Percentiles rank a stretch among this genome's conserved stretches.
phyloP scores from a whole-genome alignment of 2,329 filamentous ascomycete genomes.

The Aspergillus luchuensis region DNA sequence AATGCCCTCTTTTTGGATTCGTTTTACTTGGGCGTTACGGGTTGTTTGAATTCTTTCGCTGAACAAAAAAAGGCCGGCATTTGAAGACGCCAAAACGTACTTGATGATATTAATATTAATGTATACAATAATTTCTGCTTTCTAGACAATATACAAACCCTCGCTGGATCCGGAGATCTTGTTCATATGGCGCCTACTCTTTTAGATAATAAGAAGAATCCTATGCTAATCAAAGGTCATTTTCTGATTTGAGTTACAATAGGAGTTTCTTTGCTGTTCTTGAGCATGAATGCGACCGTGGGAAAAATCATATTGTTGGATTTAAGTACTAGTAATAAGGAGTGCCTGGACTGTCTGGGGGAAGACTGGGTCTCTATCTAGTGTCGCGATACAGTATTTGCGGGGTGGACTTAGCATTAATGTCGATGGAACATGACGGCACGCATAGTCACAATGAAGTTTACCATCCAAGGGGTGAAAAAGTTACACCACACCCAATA shows the following conservation, averaged over 20 bases:
- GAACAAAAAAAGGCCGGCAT: background rate
- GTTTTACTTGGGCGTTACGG: background rate
- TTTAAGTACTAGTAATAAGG: too few species aligned
- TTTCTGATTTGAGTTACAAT: background rate
- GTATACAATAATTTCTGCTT: conserved; percentile 8
- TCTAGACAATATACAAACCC: background rate
- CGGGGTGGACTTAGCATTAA: conserved; percentile 2
- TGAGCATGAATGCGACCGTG: background rate
- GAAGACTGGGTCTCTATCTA: conserved; percentile 7
- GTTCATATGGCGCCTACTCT: background rate
- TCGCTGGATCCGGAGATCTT: background rate
- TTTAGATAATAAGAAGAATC: background rate
- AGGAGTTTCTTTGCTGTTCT: background rate
- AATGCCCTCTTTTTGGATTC: background rate
- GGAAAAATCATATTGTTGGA: background rate
- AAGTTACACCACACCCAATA: background rate
- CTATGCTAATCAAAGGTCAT: too few species aligned
- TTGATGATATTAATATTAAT: conserved; percentile 9
- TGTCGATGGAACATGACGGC: background rate
- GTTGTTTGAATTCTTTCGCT: background rate
- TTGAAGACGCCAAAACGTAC: background rate
- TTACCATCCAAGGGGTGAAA: background rate
- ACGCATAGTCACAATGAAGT: background rate
- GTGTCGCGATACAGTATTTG: conserved; percentile 7
- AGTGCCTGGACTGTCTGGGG: conserved; percentile 2